These are phyloP conservation scores for Rhynchosporium graminicola DNA, from an alignment of 2,329 filamentous ascomycete genomes.

Conservation along the genomic window DNA sequence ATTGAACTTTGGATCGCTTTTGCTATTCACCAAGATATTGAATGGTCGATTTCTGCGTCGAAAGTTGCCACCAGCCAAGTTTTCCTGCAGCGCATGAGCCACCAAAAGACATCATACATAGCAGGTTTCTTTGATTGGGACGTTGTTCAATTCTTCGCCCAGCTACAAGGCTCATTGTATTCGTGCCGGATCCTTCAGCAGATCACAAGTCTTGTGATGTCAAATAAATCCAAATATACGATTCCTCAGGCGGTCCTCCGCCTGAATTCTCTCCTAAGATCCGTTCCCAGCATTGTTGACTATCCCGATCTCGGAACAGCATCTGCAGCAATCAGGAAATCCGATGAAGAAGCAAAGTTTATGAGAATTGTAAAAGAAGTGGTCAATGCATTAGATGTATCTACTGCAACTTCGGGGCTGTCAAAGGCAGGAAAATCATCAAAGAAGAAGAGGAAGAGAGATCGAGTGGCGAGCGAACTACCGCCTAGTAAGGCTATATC, in stretches of 20 bases:
- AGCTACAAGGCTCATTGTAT: conserved; percentile 39
- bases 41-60: conserved; percentile 31
- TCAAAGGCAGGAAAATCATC: conserved; percentile 12
- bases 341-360: neutral
- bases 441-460: conserved; percentile 33
- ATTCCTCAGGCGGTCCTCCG: conserved; percentile 20
- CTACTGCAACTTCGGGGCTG: conserved; percentile 11
- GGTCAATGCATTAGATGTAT: conserved; percentile 20
- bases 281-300: conserved; percentile 31
- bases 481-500: conserved; percentile 14
- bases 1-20: conserved; percentile 34
- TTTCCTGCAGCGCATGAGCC: conserved; percentile 21
- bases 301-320: conserved; percentile 23
- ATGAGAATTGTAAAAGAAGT: conserved; percentile 16
- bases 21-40: conserved; percentile 37
- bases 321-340: conserved; percentile 20
- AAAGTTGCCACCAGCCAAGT: conserved; percentile 29
- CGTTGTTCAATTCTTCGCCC: conserved; percentile 38
- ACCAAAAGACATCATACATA: conserved; percentile 8
- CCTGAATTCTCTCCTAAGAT: conserved; percentile 28
- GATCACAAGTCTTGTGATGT: conserved; percentile 30
- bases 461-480: neutral
- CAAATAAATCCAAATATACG: neutral
- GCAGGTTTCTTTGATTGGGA: conserved; percentile 36
- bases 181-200: conserved; percentile 41